A percentile compares a stretch with the other conserved stretches of the same genome.
These are phyloP conservation scores for Epichloe bromicola DNA, from an alignment of 2,329 filamentous ascomycete species.

Conservation along the genomic window DNA sequence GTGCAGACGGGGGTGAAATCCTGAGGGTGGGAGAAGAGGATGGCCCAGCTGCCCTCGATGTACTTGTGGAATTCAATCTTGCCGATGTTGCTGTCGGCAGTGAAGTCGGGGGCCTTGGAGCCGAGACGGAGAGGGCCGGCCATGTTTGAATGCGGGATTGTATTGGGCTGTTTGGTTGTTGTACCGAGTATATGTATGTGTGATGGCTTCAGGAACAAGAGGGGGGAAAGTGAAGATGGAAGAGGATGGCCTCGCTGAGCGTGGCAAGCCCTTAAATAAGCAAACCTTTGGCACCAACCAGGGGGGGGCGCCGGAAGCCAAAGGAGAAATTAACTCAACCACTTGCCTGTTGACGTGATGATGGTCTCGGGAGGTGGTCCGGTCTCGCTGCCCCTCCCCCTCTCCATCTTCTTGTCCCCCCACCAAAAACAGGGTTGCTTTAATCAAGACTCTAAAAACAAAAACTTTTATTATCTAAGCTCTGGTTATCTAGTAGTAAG, in stretches of 20 bases:
- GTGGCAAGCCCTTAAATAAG: background rate
- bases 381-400: too few relatives aligned
- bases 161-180: background rate
- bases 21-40: slow-evolving; percentile 75
- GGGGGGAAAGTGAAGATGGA: background rate
- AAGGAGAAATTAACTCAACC: too few relatives aligned
- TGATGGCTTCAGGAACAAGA: background rate
- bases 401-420: too few relatives aligned
- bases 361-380: too few relatives aligned
- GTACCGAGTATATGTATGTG: too few relatives aligned
- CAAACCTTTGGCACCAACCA: too few relatives aligned
- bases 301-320: too few relatives aligned
- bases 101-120: slow-evolving; percentile 64
- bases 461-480: too few relatives aligned
- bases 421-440: too few relatives aligned
- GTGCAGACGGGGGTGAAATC: slow-evolving; percentile 95
- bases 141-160: slow-evolving; percentile 13
- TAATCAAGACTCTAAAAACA: too few relatives aligned
- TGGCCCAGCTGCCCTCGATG: slow-evolving; percentile 65
- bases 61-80: slow-evolving; percentile 75
- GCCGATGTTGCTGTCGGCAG: slow-evolving; percentile 66
- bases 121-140: slow-evolving; percentile 45
- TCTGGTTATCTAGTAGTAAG: too few relatives aligned
- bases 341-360: too few relatives aligned
- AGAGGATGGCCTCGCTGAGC: background rate